Evolutionary conservation across 306 rosid genomes (phyloP).

Genomic region (Styphnolobium japonicum): DNA sequence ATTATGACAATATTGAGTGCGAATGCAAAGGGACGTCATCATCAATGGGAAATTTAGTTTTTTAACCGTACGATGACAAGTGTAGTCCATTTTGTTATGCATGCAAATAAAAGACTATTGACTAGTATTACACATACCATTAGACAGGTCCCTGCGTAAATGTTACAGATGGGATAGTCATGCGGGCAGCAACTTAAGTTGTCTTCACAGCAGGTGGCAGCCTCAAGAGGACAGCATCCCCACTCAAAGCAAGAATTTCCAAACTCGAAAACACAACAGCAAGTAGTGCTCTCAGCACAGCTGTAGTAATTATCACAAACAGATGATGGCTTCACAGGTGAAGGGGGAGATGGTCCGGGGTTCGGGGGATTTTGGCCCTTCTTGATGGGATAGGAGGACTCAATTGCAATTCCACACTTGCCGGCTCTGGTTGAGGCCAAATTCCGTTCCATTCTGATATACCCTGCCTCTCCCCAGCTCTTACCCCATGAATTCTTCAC

Average conservation of each 20-base stretch:
- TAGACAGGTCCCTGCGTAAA: conserved; percentile 51
- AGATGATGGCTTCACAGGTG: conserved; percentile 61
- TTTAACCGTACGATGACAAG: too few species aligned
- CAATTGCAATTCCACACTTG: conserved; percentile 76
- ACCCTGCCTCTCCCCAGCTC: conserved; percentile 82
- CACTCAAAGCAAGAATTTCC: conserved; percentile 50
- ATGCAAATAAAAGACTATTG: background rate
- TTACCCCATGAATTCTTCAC: conserved; percentile 83
- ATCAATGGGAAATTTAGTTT: too few species aligned
- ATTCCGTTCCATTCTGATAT: conserved; percentile 81
- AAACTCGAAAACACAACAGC: conserved; percentile 58
- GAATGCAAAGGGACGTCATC: too few species aligned
- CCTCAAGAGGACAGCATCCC: conserved; percentile 82
- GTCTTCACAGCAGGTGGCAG: conserved; percentile 77
- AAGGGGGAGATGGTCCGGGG: conserved; percentile 76
- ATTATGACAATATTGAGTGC: too few species aligned
- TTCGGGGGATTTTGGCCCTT: conserved; percentile 65
- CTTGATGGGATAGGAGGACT: conserved; percentile 78
- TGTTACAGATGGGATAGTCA: conserved; percentile 64
- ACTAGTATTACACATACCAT: conserved; percentile 25
- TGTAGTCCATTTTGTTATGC: background rate
- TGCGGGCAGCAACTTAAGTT: conserved; percentile 71
- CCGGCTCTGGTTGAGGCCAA: conserved; percentile 28
- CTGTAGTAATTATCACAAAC: conserved; percentile 54
- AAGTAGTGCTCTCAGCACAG: conserved; percentile 57